phyloP scores from a whole-genome alignment of 2,329 filamentous ascomycete species.

The Claviceps arundinis region DNA sequence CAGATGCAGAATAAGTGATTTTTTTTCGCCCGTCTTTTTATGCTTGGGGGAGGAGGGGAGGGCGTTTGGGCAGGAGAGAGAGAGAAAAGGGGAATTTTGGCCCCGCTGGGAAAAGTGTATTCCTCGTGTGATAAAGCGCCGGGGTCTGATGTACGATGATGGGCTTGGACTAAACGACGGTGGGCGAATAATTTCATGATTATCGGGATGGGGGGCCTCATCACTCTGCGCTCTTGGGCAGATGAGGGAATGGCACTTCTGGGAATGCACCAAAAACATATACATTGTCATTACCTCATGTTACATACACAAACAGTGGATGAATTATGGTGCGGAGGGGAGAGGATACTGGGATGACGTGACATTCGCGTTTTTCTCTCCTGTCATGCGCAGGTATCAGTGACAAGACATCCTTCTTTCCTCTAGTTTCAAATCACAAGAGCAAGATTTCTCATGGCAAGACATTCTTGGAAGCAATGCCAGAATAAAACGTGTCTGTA shows the following conservation, averaged over 20 bases:
- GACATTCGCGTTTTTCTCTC: too few species aligned
- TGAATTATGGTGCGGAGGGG: too few species aligned
- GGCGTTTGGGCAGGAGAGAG: neutral
- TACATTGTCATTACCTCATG: neutral
- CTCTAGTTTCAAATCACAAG: too few species aligned
- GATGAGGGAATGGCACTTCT: neutral
- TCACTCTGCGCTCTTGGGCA: neutral
- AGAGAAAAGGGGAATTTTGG: neutral
- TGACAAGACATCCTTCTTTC: too few species aligned
- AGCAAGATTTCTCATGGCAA: too few species aligned
- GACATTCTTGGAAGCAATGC: neutral
- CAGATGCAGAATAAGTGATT: slow-evolving; percentile 34
- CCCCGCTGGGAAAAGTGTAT: neutral
- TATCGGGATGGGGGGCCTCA: neutral
- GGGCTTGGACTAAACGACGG: neutral
- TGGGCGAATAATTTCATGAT: slow-evolving; percentile 4
- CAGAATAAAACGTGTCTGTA: neutral
- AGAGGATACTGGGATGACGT: too few species aligned
- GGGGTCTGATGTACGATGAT: neutral
- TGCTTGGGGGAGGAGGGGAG: neutral
- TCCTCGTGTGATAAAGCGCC: too few species aligned
- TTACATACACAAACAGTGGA: too few species aligned
- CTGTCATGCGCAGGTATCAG: too few species aligned
- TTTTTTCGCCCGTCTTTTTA: too few species aligned
- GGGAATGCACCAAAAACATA: neutral